A percentile compares a stretch with the other conserved stretches of the same genome.
Conservation (phyloP, 495 filamentous ascomycete species). For the Platismatia glauca region DNA sequence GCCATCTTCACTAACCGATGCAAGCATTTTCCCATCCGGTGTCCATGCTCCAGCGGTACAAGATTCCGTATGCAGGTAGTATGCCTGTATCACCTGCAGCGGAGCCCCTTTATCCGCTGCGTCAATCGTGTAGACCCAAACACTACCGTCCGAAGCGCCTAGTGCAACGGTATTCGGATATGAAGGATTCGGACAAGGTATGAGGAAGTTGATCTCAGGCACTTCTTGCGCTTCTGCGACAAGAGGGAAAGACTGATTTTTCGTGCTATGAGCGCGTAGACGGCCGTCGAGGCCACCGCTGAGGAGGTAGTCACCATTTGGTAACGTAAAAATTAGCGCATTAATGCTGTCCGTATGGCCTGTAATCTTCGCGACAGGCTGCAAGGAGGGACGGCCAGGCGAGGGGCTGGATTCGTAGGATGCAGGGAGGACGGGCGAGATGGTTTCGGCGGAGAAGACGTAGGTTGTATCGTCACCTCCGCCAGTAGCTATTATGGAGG, state of each 20-base stretch:
- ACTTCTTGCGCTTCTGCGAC: conserved; percentile 71
- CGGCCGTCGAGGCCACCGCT: conserved; percentile 80
- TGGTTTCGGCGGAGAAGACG: conserved; percentile 61
- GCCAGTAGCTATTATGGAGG: conserved; percentile 74
- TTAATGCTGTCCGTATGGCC: conserved; percentile 91
- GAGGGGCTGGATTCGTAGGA: conserved; percentile 61
- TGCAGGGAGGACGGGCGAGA: conserved; percentile 57
- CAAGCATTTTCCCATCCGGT: conserved; percentile 77
- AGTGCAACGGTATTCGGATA: conserved; percentile 79
- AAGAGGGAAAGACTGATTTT: conserved; percentile 34
- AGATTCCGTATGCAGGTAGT: conserved; percentile 78
- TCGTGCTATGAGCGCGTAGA: conserved; percentile 46
- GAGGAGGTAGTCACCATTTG: conserved; percentile 72
- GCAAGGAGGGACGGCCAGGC: conserved; percentile 49
- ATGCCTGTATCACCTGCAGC: conserved; percentile 76
- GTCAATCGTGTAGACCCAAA: conserved; percentile 89
- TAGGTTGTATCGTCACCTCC: conserved; percentile 78
- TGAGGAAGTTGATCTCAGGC: conserved; percentile 88
- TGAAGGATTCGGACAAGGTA: conserved; percentile 57
- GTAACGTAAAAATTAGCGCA: conserved; percentile 72
- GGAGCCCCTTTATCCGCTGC: conserved; percentile 47
- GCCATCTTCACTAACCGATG: conserved; percentile 81
- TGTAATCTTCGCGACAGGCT: conserved; percentile 57
- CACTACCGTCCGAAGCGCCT: conserved; percentile 84
- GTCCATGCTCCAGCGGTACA: conserved; percentile 91